phyloP scores from a whole-genome alignment of 371 early-diverging fungal species.

The Apophysomyces ossiformis region DNA sequence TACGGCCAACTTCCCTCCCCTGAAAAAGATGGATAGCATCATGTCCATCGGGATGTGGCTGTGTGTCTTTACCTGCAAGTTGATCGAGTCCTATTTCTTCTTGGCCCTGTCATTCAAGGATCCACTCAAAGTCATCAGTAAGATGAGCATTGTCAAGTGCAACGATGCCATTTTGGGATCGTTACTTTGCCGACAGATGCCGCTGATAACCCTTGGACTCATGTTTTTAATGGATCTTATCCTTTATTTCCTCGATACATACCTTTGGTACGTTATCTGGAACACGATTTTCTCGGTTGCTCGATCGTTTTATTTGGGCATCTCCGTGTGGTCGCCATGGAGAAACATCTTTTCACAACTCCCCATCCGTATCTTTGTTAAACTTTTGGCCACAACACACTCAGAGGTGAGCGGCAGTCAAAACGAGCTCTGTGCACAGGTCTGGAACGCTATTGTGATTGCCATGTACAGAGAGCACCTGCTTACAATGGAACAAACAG shows the following conservation, averaged over 20 bases:
- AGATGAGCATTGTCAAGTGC: conserved; percentile 58
- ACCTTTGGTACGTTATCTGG: conserved; percentile 91
- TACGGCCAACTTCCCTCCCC: conserved; percentile 77
- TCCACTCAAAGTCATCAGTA: conserved; percentile 68
- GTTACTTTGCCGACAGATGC: conserved; percentile 65
- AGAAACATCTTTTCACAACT: conserved; percentile 83
- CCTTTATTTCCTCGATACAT: conserved; percentile 88
- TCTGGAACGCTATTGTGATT: conserved; percentile 90
- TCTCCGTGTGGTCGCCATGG: conserved; percentile 89
- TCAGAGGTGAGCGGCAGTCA: conserved; percentile 73
- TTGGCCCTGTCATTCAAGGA: conserved; percentile 81
- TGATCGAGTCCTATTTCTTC: conserved; percentile 82
- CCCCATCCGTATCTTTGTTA: conserved; percentile 83
- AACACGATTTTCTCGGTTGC: conserved; percentile 79
- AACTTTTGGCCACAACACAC: conserved; percentile 71
- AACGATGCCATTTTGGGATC: conserved; percentile 53
- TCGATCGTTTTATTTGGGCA: conserved; percentile 78
- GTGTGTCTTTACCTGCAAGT: conserved; percentile 77
- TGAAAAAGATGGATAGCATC: conserved; percentile 68
- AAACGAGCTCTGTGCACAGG: conserved; percentile 77
- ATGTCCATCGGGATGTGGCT: conserved; percentile 79
- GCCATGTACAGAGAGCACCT: conserved; percentile 87
- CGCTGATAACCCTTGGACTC: conserved; percentile 65
- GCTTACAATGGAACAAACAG: conserved; percentile 76
- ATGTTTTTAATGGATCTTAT: conserved; percentile 78